Evolutionary conservation across 441 rosid species (phyloP).

Genomic region (Eugenia klotzschiana): DNA sequence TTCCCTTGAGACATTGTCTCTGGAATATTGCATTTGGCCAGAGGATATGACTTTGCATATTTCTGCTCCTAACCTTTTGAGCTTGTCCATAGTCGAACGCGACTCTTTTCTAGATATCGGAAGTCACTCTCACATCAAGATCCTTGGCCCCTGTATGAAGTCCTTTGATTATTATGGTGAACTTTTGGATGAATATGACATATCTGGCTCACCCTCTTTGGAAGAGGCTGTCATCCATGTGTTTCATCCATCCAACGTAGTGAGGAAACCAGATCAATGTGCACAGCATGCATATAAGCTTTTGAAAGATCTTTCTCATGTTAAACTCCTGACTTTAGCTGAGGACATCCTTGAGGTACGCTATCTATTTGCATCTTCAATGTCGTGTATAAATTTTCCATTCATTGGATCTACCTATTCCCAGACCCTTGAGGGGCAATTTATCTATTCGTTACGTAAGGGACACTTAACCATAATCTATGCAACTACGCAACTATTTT

Average conservation of each 20-base stretch:
- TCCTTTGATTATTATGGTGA: not conserved
- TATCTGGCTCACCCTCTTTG: not conserved
- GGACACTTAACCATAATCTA: not conserved
- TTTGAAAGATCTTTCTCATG: not conserved
- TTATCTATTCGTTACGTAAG: not conserved
- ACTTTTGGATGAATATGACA: not conserved
- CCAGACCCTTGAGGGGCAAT: not conserved
- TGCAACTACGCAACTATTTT: not conserved
- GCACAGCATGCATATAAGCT: not conserved
- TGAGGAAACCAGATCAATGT: not conserved
- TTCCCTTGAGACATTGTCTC: not conserved
- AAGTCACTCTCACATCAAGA: not conserved
- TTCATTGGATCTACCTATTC: not conserved
- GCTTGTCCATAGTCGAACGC: not conserved
- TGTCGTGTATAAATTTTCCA: not conserved
- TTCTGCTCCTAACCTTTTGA: not conserved
- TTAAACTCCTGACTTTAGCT: not conserved
- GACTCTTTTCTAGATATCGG: not conserved
- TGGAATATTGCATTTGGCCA: not conserved
- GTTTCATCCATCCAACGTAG: not conserved
- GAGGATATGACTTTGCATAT: not conserved
- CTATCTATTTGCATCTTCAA: not conserved
- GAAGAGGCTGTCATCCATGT: not conserved
- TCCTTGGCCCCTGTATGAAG: not conserved
- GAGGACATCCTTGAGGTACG: not conserved